Conservation (phyloP, 805 yeast species). For the Starmerella potacharoeniae region DNA sequence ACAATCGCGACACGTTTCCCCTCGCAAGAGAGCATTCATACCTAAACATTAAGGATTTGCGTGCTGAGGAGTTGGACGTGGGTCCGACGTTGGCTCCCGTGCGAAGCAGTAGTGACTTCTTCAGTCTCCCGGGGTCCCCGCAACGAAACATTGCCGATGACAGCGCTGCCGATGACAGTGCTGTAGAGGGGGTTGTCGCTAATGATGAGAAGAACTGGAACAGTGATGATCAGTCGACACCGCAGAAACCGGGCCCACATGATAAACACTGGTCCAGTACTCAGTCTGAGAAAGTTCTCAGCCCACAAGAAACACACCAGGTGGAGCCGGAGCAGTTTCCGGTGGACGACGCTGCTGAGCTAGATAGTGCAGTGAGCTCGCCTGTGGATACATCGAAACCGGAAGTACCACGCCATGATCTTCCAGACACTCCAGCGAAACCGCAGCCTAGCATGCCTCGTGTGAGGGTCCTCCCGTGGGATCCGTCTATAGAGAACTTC, state of each 20-base stretch:
- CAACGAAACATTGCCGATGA: not conserved
- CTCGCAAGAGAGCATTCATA: not conserved
- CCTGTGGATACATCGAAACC: no score
- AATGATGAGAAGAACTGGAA: not conserved
- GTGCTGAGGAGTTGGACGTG: not conserved
- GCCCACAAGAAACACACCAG: no score
- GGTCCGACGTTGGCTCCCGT: not conserved
- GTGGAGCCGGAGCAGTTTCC: no score
- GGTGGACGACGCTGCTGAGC: no score
- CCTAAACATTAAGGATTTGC: not conserved
- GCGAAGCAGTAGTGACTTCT: not conserved
- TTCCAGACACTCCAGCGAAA: not conserved
- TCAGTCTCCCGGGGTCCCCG: not conserved
- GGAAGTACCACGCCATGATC: no score
- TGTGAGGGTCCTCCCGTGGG: not conserved
- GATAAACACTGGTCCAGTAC: no score
- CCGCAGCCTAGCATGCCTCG: not conserved
- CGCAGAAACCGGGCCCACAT: no score
- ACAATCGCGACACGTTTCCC: not conserved
- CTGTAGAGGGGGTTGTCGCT: not conserved
- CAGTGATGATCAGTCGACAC: no score
- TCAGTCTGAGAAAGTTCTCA: no score
- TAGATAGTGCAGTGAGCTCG: no score
- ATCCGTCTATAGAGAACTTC: not conserved
- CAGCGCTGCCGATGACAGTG: no score